These are phyloP conservation scores for Microsporum canis DNA, from an alignment of 2,329 filamentous ascomycete species.

Conservation along the genomic window DNA sequence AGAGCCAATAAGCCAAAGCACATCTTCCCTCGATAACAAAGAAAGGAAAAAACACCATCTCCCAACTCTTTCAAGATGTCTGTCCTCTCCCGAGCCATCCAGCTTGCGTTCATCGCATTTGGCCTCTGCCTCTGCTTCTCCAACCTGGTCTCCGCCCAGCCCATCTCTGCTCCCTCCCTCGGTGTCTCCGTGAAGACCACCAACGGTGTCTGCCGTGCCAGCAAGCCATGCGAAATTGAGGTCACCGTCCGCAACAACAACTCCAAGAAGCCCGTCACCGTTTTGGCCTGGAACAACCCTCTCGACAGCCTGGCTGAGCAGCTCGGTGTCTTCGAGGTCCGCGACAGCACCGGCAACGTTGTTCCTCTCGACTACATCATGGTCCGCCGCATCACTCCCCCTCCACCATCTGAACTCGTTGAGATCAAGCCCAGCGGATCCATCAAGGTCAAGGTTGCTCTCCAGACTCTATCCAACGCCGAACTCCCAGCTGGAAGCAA, in stretches of 20 bases:
- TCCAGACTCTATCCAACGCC: constrained; percentile 20
- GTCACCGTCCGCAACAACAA: constrained; percentile 23
- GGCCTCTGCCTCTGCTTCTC: not conserved
- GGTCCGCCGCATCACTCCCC: constrained; percentile 25
- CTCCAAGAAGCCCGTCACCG: constrained; percentile 19
- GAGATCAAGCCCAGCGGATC: constrained; percentile 21
- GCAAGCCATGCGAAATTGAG: constrained; percentile 13
- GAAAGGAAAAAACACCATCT: not conserved
- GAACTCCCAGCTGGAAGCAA: constrained; percentile 21
- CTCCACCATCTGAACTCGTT: constrained; percentile 21
- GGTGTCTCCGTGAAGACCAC: not conserved
- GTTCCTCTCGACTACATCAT: constrained; percentile 23
- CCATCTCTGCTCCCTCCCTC: not conserved
- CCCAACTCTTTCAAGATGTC: constrained; percentile 6
- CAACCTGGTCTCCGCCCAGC: not conserved
- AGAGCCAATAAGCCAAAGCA: not conserved
- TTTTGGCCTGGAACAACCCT: constrained; percentile 30
- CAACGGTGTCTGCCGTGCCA: constrained; percentile 2
- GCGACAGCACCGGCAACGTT: constrained; percentile 17
- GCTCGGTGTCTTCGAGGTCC: constrained; percentile 23
- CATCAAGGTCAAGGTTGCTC: constrained; percentile 18
- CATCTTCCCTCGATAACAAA: not conserved
- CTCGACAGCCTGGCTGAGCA: constrained; percentile 25
- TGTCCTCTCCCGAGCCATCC: constrained; percentile 5
- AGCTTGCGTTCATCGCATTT: not conserved